phyloP scores from a whole-genome alignment of 2,329 filamentous ascomycete genomes.

The Trichoderma citrinoviride region DNA sequence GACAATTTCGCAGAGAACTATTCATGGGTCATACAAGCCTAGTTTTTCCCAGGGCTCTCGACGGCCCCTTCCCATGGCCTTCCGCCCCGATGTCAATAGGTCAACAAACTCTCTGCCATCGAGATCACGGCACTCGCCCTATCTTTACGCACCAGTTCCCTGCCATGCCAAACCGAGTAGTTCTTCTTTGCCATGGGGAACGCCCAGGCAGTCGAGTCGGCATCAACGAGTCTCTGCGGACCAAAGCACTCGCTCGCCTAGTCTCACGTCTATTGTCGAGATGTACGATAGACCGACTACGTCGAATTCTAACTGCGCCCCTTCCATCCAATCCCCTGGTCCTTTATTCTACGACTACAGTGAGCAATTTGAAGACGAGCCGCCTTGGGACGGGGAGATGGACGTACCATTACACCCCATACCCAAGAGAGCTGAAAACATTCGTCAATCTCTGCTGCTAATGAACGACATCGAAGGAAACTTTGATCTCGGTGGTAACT shows the following conservation, averaged over 20 bases:
- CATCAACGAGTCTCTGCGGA: conserved; percentile 39
- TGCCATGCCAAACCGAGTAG: conserved; percentile 38
- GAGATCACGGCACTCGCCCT: conserved; percentile 30
- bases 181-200: conserved; percentile 32
- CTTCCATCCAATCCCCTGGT: conserved; percentile 32
- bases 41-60: conserved; percentile 37
- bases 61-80: conserved; percentile 39
- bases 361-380: conserved; percentile 46
- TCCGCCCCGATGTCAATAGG: conserved; percentile 41
- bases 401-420: conserved; percentile 34
- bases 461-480: conserved; percentile 7
- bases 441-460: conserved; percentile 30
- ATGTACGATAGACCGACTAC: conserved; percentile 41
- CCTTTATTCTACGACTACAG: conserved; percentile 54
- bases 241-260: conserved; percentile 44
- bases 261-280: conserved; percentile 50
- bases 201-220: conserved; percentile 33
- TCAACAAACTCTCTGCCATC: conserved; percentile 42
- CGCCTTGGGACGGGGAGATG: conserved; percentile 23
- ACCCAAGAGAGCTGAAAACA: conserved; percentile 29
- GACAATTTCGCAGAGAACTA: conserved; percentile 42
- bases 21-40: conserved; percentile 43
- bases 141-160: conserved; percentile 25
- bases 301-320: conserved; percentile 30
- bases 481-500: conserved; percentile 3